These are phyloP conservation scores for Fusarium penzigii DNA, from an alignment of 2,329 filamentous ascomycete genomes.

Conservation along the genomic window DNA sequence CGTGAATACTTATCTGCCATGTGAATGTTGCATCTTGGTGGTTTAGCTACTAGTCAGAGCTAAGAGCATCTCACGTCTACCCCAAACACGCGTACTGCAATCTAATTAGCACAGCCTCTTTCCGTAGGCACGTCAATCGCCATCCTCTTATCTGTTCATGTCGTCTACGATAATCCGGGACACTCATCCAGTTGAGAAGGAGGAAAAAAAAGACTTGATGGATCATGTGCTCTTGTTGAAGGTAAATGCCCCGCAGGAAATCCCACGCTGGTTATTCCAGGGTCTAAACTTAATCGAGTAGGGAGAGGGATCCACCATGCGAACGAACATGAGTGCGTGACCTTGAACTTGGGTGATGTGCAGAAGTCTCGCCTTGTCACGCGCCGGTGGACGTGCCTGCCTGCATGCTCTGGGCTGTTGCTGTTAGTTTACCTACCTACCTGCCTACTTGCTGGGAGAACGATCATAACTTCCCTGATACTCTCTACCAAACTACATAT, in stretches of 20 bases:
- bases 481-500: not conserved
- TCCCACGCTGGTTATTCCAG: conserved; percentile 14
- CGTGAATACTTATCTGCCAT: too few species aligned
- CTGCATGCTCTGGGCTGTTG: conserved; percentile 5
- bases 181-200: not conserved
- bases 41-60: too few species aligned
- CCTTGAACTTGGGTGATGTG: conserved; percentile 18
- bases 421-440: too few species aligned
- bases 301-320: conserved; percentile 17
- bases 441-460: not conserved
- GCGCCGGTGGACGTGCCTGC: conserved; percentile 23
- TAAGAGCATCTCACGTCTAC: too few species aligned
- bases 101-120: too few species aligned
- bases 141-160: not conserved
- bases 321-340: conserved; percentile 24
- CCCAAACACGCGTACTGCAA: too few species aligned
- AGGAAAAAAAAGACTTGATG: conserved; percentile 9
- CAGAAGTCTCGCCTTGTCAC: conserved; percentile 28
- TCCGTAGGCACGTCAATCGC: too few species aligned
- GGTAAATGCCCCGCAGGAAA: conserved; percentile 13
- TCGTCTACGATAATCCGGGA: not conserved
- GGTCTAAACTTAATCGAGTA: conserved; percentile 14
- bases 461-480: not conserved
- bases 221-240: conserved; percentile 24
- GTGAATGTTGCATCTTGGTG: too few species aligned